phyloP scores from a whole-genome alignment of 1,284 basidiomycete species.

The Thecaphora thlaspeos region DNA sequence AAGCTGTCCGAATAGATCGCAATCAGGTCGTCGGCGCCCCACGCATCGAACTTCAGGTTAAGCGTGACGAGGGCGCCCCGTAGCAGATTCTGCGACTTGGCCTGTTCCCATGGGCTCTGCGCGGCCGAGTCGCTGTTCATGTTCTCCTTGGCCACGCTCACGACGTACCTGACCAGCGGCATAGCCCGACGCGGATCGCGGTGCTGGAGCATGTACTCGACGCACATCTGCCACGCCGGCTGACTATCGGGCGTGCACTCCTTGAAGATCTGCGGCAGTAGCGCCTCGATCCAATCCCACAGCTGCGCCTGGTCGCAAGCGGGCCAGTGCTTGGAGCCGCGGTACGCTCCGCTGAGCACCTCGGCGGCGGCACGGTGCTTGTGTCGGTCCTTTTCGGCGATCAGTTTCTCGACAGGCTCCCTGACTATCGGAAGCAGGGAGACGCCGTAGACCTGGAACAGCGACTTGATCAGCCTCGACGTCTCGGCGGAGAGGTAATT shows the following conservation, averaged over 20 bases:
- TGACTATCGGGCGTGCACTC: conserved; percentile 61
- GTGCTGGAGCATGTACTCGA: conserved; percentile 65
- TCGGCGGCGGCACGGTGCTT: conserved; percentile 89
- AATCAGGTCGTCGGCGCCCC: conserved; percentile 41
- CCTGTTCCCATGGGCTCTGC: conserved; percentile 43
- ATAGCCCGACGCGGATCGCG: conserved; percentile 83
- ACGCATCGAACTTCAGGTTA: conserved; percentile 33
- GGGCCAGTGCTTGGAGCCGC: conserved; percentile 89
- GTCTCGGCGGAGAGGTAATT: conserved; percentile 55
- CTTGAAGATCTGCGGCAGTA: conserved; percentile 70
- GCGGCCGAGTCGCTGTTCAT: conserved; percentile 35
- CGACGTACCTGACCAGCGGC: conserved; percentile 68
- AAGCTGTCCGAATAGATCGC: conserved; percentile 50
- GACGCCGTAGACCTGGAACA: conserved; percentile 65
- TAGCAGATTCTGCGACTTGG: conserved; percentile 64
- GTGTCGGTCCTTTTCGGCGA: conserved; percentile 73
- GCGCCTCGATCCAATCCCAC: conserved; percentile 78
- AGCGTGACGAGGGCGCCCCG: conserved; percentile 36
- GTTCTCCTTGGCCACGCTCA: conserved; percentile 27
- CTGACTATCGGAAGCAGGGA: conserved; percentile 65
- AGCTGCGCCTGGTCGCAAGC: conserved; percentile 65
- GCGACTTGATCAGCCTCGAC: conserved; percentile 61
- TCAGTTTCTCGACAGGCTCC: conserved; percentile 66
- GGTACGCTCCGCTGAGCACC: conserved; percentile 70
- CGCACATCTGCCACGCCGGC: conserved; percentile 59